A percentile compares a stretch with the other conserved stretches of the same genome.
Evolutionary conservation across 202 grass and related monocot genomes (phyloP).

Genomic region (Tripidium arundinaceum): DNA sequence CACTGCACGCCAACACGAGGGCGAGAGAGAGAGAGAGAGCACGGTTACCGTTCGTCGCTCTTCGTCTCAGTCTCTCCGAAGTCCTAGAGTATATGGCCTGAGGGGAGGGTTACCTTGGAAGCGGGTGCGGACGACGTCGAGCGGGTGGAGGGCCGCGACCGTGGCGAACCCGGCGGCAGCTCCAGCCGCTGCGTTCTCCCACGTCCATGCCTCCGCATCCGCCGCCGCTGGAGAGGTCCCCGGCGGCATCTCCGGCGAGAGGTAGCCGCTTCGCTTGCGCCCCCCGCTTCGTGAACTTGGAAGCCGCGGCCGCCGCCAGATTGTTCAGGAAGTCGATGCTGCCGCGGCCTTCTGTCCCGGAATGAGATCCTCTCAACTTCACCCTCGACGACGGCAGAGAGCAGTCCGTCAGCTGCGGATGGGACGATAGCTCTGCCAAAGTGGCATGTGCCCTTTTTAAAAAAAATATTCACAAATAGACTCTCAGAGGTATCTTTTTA

Average conservation of each 20-base stretch:
- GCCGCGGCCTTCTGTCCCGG: no score
- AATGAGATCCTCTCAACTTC: no score
- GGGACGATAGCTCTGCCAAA: no score
- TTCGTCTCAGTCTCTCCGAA: neutral
- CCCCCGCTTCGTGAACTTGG: neutral
- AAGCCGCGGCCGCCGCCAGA: conserved; percentile 1
- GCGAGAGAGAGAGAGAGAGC: neutral
- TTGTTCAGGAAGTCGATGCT: conserved; percentile 8
- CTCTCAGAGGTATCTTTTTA: no score
- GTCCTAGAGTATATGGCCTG: neutral
- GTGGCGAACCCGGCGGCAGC: conserved; percentile 80
- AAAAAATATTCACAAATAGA: no score
- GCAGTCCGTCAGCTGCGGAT: no score
- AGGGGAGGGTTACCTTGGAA: conserved; percentile 61
- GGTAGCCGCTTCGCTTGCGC: neutral
- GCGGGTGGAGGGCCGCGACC: conserved; percentile 80
- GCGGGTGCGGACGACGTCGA: conserved; percentile 96
- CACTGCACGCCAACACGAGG: conserved; percentile 41
- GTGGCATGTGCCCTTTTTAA: no score
- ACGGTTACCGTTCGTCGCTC: neutral
- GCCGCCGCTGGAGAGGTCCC: conserved; percentile 6
- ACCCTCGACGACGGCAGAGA: no score
- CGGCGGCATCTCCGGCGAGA: conserved; percentile 28
- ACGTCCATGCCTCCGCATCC: conserved; percentile 57
- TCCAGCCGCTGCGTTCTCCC: conserved; percentile 92